These are phyloP conservation scores for Tuber umbilicatum DNA, from an alignment of 495 filamentous ascomycete genomes.

Conservation along the genomic window DNA sequence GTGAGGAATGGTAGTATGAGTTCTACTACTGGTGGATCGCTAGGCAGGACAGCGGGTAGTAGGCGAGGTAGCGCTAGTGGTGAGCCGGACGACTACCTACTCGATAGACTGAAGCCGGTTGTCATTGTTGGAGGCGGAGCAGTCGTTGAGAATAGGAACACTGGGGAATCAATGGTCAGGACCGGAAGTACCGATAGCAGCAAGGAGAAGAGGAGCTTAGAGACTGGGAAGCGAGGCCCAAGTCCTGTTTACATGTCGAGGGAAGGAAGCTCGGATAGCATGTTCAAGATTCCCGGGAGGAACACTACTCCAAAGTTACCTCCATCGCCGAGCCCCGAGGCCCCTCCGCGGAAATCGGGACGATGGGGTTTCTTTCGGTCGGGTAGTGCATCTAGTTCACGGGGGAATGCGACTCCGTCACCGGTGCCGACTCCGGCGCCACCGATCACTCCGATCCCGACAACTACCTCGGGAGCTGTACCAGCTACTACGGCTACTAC, in stretches of 20 bases:
- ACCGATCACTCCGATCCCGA: slow-evolving; percentile 46
- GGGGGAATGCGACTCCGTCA: slow-evolving; percentile 9
- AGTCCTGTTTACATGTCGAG: slow-evolving; percentile 34
- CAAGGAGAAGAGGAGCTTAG: slow-evolving; percentile 32
- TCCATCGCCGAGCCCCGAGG: slow-evolving; percentile 20
- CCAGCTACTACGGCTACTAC: slow-evolving; percentile 42
- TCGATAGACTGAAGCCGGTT: slow-evolving; percentile 76
- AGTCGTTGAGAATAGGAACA: slow-evolving; percentile 54
- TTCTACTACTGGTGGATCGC: slow-evolving; percentile 32
- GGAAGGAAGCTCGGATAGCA: slow-evolving; percentile 32
- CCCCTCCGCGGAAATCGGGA: slow-evolving; percentile 27
- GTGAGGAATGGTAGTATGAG: slow-evolving; percentile 46
- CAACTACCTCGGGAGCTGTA: slow-evolving; percentile 42
- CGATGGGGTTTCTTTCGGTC: slow-evolving; percentile 28
- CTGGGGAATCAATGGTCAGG: slow-evolving; percentile 50
- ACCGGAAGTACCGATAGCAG: slow-evolving; percentile 61
- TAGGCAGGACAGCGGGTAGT: slow-evolving; percentile 44
- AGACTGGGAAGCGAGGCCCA: slow-evolving; percentile 28
- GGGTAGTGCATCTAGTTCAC: slow-evolving; percentile 21
- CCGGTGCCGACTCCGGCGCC: slow-evolving; percentile 28
- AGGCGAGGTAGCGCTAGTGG: slow-evolving; percentile 49
- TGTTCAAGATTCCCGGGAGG: slow-evolving; percentile 24
- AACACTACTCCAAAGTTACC: slow-evolving; percentile 27
- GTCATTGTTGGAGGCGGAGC: slow-evolving; percentile 74
- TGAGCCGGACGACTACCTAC: slow-evolving; percentile 61